Evolutionary conservation across 768 basidiomycete genomes (phyloP).

Genomic region (Phylloporus sp.): DNA sequence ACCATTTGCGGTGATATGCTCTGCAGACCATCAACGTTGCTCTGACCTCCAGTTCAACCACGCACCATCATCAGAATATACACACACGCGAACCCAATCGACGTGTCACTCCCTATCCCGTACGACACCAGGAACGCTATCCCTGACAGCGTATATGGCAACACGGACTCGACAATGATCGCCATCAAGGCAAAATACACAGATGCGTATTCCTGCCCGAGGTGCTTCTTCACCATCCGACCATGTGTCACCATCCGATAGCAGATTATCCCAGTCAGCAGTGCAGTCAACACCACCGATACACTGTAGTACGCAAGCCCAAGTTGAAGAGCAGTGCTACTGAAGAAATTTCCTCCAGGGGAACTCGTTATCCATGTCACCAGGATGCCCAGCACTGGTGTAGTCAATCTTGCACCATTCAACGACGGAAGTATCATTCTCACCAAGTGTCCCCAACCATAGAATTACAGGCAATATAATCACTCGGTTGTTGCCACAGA

Average conservation of each 20-base stretch:
- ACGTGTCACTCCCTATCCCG: conserved; percentile 11
- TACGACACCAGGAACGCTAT: conserved; percentile 23
- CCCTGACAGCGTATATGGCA: conserved; percentile 25
- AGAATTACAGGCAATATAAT: conserved; percentile 18
- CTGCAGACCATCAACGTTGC: conserved; percentile 7
- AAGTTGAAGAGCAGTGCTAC: conserved; percentile 9
- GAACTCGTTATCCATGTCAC: conserved; percentile 12
- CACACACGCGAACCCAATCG: conserved; percentile 15
- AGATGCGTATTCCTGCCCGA: conserved; percentile 18
- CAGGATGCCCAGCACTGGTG: conserved; percentile 17
- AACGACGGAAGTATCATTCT: not conserved
- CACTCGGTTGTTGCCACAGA: conserved; percentile 25
- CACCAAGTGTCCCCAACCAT: conserved; percentile 26
- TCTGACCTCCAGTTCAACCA: not conserved
- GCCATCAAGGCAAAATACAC: conserved; percentile 18
- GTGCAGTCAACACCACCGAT: conserved; percentile 18
- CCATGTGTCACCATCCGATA: conserved; percentile 15
- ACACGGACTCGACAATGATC: conserved; percentile 22
- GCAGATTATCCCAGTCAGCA: conserved; percentile 19
- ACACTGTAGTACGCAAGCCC: conserved; percentile 20
- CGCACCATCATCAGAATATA: conserved; percentile 26
- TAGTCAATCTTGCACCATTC: not conserved
- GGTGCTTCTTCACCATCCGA: conserved; percentile 5
- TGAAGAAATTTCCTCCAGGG: conserved; percentile 19
- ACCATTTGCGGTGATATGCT: conserved; percentile 26